phyloP scores from a whole-genome alignment of 1,284 basidiomycete genomes.

The Rhodotorula sp. region DNA sequence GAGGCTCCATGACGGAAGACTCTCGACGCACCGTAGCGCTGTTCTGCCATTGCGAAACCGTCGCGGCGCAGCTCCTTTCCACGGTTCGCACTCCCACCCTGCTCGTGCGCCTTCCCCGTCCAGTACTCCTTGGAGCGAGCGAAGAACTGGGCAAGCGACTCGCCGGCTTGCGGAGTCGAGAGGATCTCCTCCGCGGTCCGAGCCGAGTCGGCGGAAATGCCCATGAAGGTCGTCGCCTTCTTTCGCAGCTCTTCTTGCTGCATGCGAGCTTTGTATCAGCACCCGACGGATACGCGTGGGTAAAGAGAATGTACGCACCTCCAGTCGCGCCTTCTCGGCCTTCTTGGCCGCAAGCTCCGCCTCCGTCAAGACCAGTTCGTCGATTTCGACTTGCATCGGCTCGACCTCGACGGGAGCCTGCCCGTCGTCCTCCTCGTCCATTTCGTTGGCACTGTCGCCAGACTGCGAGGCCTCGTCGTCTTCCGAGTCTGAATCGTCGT shows the following conservation, averaged over 20 bases:
- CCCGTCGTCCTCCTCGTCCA: slow-evolving; percentile 56
- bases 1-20: background rate
- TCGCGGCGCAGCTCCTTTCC: slow-evolving; percentile 78
- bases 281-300: no score
- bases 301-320: slow-evolving; percentile 24
- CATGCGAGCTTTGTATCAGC: background rate
- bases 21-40: slow-evolving; percentile 61
- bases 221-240: slow-evolving; percentile 70
- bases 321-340: slow-evolving; percentile 46
- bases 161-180: slow-evolving; percentile 84
- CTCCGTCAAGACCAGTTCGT: slow-evolving; percentile 31
- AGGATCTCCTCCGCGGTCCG: slow-evolving; percentile 66
- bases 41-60: slow-evolving; percentile 71
- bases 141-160: slow-evolving; percentile 81
- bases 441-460: slow-evolving; percentile 56
- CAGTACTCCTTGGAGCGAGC: slow-evolving; percentile 80
- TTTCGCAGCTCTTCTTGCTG: slow-evolving; percentile 56
- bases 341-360: slow-evolving; percentile 45
- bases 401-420: slow-evolving; percentile 57
- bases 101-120: slow-evolving; percentile 67
- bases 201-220: slow-evolving; percentile 58
- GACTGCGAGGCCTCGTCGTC: slow-evolving; percentile 43
- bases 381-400: slow-evolving; percentile 44
- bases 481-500: slow-evolving; percentile 45
- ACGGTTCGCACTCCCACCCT: slow-evolving; percentile 59